Evolutionary conservation across 441 rosid species (phyloP).

Genomic region (Erysimum pusillum): DNA sequence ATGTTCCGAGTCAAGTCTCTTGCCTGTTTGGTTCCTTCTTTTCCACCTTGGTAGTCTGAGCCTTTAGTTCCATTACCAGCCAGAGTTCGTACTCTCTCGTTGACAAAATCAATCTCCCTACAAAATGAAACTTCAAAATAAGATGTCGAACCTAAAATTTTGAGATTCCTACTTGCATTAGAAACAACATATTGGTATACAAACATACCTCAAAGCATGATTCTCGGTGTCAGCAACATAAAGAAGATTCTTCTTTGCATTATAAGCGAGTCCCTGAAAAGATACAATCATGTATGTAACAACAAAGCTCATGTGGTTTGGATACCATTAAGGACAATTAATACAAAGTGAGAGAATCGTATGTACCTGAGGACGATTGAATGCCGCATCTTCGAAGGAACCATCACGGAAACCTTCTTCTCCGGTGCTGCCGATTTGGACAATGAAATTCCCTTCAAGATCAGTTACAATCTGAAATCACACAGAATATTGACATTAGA

Average conservation of each 20-base stretch:
- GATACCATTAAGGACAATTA: conserved; percentile 1
- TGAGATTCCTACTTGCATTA: conserved; percentile 8
- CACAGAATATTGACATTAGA: conserved; percentile 9
- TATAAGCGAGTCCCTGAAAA: conserved; percentile 88
- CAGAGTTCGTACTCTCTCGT: conserved; percentile 77
- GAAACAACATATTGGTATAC: background rate
- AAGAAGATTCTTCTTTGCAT: conserved; percentile 83
- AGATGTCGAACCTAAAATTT: background rate
- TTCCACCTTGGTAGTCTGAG: conserved; percentile 88
- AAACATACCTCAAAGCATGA: conserved; percentile 86
- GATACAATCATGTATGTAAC: conserved; percentile 6
- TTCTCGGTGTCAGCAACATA: conserved; percentile 97
- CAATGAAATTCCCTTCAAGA: conserved; percentile 84
- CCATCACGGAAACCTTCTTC: conserved; percentile 90
- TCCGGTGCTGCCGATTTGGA: conserved; percentile 88
- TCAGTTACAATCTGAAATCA: conserved; percentile 80
- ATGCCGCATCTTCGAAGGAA: conserved; percentile 82
- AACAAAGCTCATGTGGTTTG: background rate
- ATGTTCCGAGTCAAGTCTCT: conserved; percentile 35
- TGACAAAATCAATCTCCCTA: conserved; percentile 94
- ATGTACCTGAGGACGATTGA: conserved; percentile 85
- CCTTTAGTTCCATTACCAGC: conserved; percentile 99
- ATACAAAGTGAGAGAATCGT: conserved; percentile 14
- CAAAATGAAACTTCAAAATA: conserved; percentile 5
- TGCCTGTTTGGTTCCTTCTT: conserved; percentile 81